Percentiles rank a stretch among this genome's conserved stretches.
phyloP scores from a whole-genome alignment of 2,329 filamentous ascomycete species.

The Fusarium sp. region DNA sequence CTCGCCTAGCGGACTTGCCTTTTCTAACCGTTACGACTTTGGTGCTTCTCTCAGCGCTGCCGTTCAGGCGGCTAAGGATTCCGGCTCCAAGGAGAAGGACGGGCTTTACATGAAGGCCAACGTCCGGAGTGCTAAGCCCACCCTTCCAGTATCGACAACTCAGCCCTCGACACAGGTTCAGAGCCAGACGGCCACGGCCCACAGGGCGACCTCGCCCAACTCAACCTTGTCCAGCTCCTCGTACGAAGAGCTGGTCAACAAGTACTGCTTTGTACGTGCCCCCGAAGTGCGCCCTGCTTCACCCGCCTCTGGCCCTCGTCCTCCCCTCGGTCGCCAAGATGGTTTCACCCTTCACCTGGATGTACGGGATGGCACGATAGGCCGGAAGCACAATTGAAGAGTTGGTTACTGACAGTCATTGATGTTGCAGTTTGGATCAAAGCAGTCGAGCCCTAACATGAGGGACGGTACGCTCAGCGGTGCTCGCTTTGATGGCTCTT shows the following conservation, averaged over 20 bases:
- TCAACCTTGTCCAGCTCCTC: conserved; percentile 81
- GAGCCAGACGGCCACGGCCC: conserved; percentile 44
- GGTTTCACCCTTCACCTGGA: conserved; percentile 18
- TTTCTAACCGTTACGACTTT: conserved; percentile 96
- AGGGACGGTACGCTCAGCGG: conserved; percentile 60
- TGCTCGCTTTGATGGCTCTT: conserved; percentile 52
- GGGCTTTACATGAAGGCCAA: conserved; percentile 68
- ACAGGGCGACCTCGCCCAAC: conserved; percentile 64
- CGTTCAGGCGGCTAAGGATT: conserved; percentile 77
- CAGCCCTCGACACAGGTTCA: conserved; percentile 24
- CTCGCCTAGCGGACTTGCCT: conserved; percentile 75
- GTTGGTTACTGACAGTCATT: conserved; percentile 54
- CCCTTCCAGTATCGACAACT: conserved; percentile 43
- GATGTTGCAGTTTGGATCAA: conserved; percentile 68
- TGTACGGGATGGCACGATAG: conserved; percentile 36
- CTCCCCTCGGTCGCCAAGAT: conserved; percentile 32
- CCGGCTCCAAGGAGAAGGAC: conserved; percentile 69
- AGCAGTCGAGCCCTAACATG: conserved; percentile 63
- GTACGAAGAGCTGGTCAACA: conserved; percentile 97
- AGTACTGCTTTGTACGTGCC: conserved; percentile 99
- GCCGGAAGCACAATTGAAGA: conserved; percentile 37
- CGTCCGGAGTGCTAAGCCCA: conserved; percentile 44
- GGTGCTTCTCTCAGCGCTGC: conserved; percentile 89
- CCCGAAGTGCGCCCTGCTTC: conserved; percentile 50
- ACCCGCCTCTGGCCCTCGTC: conserved; percentile 33